These are phyloP conservation scores for Zoysia matrella DNA, from an alignment of 202 grass and related monocot genomes.

Conservation along the genomic window DNA sequence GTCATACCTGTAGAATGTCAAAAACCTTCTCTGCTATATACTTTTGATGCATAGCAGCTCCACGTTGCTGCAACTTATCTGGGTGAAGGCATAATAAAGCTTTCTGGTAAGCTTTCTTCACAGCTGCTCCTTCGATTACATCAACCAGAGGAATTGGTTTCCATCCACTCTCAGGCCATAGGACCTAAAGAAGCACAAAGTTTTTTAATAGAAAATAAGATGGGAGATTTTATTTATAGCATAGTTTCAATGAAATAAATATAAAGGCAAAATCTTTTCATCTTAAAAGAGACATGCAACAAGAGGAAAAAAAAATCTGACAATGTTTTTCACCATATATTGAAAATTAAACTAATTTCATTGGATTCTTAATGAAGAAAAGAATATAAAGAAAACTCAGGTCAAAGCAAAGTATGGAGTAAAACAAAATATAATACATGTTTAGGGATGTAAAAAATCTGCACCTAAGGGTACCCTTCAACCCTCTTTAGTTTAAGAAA, in stretches of 20 bases:
- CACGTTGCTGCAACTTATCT: constrained; percentile 90
- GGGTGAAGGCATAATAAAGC: constrained; percentile 90
- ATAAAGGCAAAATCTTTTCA: not conserved
- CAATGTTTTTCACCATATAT: not conserved
- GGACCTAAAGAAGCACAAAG: constrained; percentile 56
- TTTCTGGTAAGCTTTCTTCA: constrained; percentile 91
- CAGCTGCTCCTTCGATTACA: constrained; percentile 88
- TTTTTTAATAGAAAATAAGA: not conserved
- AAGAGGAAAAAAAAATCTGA: constrained; percentile 10
- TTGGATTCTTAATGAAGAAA: constrained; percentile 16
- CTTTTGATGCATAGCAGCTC: constrained; percentile 71
- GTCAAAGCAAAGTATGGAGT: not conserved
- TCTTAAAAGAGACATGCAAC: not conserved
- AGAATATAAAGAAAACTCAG: constrained; percentile 15
- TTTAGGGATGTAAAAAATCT: too few species aligned
- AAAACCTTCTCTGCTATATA: constrained; percentile 96
- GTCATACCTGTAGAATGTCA: constrained; percentile 90
- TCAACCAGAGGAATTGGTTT: constrained; percentile 84
- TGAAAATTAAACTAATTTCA: constrained; percentile 1
- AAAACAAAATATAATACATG: too few species aligned
- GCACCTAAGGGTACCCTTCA: too few species aligned
- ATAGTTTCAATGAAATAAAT: constrained; percentile 19
- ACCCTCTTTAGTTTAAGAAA: too few species aligned
- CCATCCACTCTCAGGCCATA: constrained; percentile 91
- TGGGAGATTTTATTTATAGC: not conserved